Evolutionary conservation across 1,284 basidiomycete genomes (phyloP).

Genomic region (Irpex sp.): DNA sequence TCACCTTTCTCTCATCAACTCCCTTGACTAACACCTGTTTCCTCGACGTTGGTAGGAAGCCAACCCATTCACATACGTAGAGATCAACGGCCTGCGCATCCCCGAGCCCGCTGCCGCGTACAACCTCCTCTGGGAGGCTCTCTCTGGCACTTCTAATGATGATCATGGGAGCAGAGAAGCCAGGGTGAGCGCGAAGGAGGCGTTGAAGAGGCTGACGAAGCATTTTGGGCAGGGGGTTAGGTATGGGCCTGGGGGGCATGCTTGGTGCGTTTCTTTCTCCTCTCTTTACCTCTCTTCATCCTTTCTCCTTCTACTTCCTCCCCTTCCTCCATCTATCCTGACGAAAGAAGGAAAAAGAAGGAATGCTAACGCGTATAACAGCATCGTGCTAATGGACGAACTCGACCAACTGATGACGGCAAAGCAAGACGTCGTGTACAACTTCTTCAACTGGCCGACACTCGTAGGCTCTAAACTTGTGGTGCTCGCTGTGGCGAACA

Average conservation of each 20-base stretch:
- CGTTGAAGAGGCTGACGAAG: constrained; percentile 57
- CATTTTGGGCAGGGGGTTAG: constrained; percentile 54
- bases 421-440: constrained; percentile 98
- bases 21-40: too few relatives aligned
- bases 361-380: constrained; percentile 26
- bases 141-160: constrained; percentile 24
- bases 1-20: too few relatives aligned
- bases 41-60: constrained; percentile 55
- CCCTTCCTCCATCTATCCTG: too few relatives aligned
- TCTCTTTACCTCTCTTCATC: too few relatives aligned
- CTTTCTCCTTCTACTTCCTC: too few relatives aligned
- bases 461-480: constrained; percentile 82
- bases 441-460: constrained; percentile 99
- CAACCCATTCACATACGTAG: constrained; percentile 92
- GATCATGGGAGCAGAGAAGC: constrained; percentile 45
- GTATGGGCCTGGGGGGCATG: constrained; percentile 62
- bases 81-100: constrained; percentile 95
- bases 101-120: constrained; percentile 88
- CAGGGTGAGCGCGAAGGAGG: constrained; percentile 64
- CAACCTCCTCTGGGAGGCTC: constrained; percentile 82
- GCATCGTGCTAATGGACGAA: constrained; percentile 97
- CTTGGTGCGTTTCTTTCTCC: constrained; percentile 43
- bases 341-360: too few relatives aligned
- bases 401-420: constrained; percentile 93
- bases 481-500: constrained; percentile 96